Evolutionary conservation across 2,329 filamentous ascomycete genomes (phyloP).

Genomic region (Verticillium nonalfalfae): DNA sequence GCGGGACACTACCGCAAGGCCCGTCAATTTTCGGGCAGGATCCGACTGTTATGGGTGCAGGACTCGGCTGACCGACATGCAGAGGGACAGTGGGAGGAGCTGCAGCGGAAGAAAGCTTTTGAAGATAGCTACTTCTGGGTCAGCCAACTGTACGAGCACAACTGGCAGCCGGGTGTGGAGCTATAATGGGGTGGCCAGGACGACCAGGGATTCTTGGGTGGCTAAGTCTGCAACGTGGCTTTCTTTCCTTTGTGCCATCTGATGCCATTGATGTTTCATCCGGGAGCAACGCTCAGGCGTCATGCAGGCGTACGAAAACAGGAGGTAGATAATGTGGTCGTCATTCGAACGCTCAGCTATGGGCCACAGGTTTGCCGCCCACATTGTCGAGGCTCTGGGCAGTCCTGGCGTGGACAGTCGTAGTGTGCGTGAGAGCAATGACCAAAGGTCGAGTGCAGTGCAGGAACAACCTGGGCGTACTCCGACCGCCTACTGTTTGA

Average conservation of each 20-base stretch:
- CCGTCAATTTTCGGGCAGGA: background rate
- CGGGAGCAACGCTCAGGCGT: background rate
- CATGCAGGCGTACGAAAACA: background rate
- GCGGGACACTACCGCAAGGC: background rate
- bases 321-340: no score
- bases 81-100: conserved; percentile 38
- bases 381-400: background rate
- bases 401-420: background rate
- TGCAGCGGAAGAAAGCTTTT: conserved; percentile 36
- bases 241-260: background rate
- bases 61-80: background rate
- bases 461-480: no score
- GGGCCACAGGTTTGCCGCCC: background rate
- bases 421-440: background rate
- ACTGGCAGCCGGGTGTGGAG: conserved; percentile 37
- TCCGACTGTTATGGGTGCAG: background rate
- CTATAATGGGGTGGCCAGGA: conserved; percentile 14
- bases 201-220: background rate
- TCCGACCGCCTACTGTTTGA: no score
- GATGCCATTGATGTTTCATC: background rate
- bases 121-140: conserved; percentile 55
- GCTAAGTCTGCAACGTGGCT: background rate
- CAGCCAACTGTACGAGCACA: conserved; percentile 51
- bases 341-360: no score
- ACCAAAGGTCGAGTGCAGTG: background rate